Evolutionary conservation across 257 asterid genomes (phyloP).

Genomic region (Coffea canephora): DNA sequence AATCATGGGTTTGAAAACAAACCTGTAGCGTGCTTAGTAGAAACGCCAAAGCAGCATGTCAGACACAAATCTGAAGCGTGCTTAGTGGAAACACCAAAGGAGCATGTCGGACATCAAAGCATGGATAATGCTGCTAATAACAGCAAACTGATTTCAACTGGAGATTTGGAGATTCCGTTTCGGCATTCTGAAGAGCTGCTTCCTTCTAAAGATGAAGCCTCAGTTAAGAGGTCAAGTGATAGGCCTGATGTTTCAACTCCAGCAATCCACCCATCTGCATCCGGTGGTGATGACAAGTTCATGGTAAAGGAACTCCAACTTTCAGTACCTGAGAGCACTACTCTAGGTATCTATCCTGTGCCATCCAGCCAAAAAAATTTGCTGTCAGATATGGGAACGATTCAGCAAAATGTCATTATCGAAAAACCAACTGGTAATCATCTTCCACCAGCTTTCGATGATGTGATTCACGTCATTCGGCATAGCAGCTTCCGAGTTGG

Average conservation of each 20-base stretch:
- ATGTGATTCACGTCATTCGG: slow-evolving; percentile 60
- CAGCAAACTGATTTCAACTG: slow-evolving; percentile 29
- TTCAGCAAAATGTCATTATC: slow-evolving; percentile 40
- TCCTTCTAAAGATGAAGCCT: slow-evolving; percentile 30
- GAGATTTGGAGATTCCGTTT: slow-evolving; percentile 26
- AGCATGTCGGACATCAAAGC: slow-evolving; percentile 35
- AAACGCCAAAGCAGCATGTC: slow-evolving; percentile 23
- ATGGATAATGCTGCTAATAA: slow-evolving; percentile 35
- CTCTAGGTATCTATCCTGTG: slow-evolving; percentile 35
- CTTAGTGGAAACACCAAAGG: slow-evolving; percentile 26
- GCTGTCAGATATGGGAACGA: slow-evolving; percentile 35
- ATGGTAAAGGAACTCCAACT: slow-evolving; percentile 42
- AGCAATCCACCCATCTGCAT: slow-evolving; percentile 31
- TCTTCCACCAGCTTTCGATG: slow-evolving; percentile 52
- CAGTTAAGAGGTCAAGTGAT: slow-evolving; percentile 16
- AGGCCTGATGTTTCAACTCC: slow-evolving; percentile 20
- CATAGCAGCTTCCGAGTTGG: slow-evolving; percentile 69
- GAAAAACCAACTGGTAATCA: slow-evolving; percentile 38
- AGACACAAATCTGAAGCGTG: slow-evolving; percentile 34
- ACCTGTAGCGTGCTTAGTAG: slow-evolving; percentile 27
- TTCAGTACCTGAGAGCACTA: slow-evolving; percentile 30
- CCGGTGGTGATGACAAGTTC: slow-evolving; percentile 47
- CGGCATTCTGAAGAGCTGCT: slow-evolving; percentile 25
- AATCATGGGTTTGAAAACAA: slow-evolving; percentile 31
- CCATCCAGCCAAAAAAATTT: slow-evolving; percentile 37